Evolutionary conservation across 106 monocot species (phyloP).

Genomic region (Dendrobium officinale): DNA sequence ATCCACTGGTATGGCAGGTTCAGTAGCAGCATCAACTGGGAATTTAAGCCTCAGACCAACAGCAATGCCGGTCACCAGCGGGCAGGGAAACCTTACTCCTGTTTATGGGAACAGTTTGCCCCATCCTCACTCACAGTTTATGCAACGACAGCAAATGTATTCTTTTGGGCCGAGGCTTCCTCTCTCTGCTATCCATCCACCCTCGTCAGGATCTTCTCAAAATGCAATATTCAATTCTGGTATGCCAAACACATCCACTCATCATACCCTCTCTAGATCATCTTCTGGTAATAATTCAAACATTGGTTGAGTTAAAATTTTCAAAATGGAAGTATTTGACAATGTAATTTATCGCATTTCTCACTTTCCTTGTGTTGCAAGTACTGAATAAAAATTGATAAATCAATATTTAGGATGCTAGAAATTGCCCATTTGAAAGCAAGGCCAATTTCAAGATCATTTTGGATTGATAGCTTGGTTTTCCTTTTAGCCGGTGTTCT

Average conservation of each 20-base stretch:
- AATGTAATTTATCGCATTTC: too few relatives aligned
- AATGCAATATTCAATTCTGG: conserved; percentile 47
- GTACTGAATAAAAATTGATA: too few relatives aligned
- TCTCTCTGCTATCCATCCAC: conserved; percentile 77
- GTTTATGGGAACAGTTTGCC: conserved; percentile 30
- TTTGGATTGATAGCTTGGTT: too few relatives aligned
- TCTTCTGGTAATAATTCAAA: conserved; percentile 58
- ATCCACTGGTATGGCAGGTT: background rate
- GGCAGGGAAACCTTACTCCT: conserved; percentile 31
- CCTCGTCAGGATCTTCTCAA: conserved; percentile 38
- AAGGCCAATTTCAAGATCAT: too few relatives aligned
- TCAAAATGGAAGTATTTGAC: too few relatives aligned
- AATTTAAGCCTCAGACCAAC: conserved; percentile 28
- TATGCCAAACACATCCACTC: conserved; percentile 33
- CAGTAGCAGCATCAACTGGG: conserved; percentile 16
- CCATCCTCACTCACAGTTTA: conserved; percentile 53
- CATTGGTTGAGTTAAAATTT: conserved; percentile 29
- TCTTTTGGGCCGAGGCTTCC: conserved; percentile 77
- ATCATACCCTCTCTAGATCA: conserved; percentile 63
- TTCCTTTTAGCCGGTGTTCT: too few relatives aligned
- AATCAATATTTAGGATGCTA: too few relatives aligned
- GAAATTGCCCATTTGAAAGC: too few relatives aligned
- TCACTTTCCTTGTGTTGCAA: too few relatives aligned
- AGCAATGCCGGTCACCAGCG: conserved; percentile 22
- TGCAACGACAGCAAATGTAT: conserved; percentile 57